Percentiles rank a stretch among this genome's conserved stretches.
phyloP scores from a whole-genome alignment of 345 rosid species.

The Populus nigra region DNA sequence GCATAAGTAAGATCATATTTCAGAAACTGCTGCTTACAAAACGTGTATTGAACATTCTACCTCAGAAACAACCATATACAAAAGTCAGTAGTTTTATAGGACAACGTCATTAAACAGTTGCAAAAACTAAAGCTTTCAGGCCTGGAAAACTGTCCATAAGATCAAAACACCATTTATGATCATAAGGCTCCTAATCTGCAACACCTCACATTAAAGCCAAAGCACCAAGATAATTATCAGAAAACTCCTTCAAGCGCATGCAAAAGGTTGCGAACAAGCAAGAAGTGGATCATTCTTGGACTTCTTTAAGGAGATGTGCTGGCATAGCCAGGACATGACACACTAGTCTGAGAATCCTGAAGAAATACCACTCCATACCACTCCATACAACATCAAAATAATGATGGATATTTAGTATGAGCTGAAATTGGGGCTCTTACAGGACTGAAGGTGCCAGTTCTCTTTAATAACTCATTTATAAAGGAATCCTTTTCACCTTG shows the following conservation, averaged over 20 bases:
- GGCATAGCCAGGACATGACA: background rate
- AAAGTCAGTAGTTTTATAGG: background rate
- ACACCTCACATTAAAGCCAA: background rate
- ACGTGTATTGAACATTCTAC: background rate
- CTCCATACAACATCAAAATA: constrained; percentile 8
- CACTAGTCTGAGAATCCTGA: background rate
- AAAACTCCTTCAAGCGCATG: constrained; percentile 4
- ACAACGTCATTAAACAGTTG: constrained; percentile 4
- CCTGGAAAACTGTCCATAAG: constrained; percentile 1
- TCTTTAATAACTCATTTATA: background rate
- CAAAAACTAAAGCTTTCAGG: background rate
- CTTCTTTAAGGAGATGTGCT: background rate
- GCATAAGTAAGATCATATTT: background rate
- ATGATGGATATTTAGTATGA: background rate
- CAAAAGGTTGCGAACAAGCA: background rate
- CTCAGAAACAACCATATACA: background rate
- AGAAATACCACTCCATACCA: constrained; percentile 5
- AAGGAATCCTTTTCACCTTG: constrained; percentile 10
- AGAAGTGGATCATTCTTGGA: background rate
- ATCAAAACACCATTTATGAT: background rate
- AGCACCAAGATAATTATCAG: background rate
- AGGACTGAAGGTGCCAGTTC: constrained; percentile 13
- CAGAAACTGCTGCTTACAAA: background rate
- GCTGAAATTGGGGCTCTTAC: constrained; percentile 17
- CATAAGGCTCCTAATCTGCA: constrained; percentile 2